Evolutionary conservation across 257 asterid genomes (phyloP), one percentile per base, ranked within the genome.

Genomic region (Galeopsis tetrahit): DNA sequence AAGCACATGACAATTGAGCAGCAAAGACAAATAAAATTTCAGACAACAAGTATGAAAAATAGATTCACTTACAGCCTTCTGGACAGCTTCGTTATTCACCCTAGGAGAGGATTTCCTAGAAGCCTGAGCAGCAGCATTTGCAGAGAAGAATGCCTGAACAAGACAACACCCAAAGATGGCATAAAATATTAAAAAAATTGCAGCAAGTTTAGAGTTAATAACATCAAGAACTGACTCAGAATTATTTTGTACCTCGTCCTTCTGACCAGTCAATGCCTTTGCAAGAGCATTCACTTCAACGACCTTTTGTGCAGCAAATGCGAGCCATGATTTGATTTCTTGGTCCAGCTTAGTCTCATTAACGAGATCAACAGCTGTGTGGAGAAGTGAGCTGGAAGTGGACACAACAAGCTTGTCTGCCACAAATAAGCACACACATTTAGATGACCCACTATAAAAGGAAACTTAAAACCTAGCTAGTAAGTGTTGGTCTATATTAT

Each of bases 381-480:
- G 99, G 65, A 89, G 95, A 69, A 89, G 90, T 31, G 99, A 94
- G 80, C 81, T 68, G 70, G 99, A 94, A 39, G 99, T 88, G 69
- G 99, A 94, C 70, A 92, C 96, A 56, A 94, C 93, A 73, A 94
- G 97, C 84, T 94, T 94, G 88, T 88, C 97, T 93, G 86, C 81
- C 77, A 48, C 32, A 58, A 58, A 21, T 21, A 58, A 58, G 36
- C 36, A 13, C 28, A 62, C 11, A 40, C 49, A 66, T 13, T 2
- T 51, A 46, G 6, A 51, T 75, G 17, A 64, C 17, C n/a, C 59
- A 66, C 10, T 53, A 43, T 49, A 15, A 51, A 59, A 72, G 33
- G 14, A 75, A 42, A 73, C 57, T 10, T 49, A 38, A 66, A 32
- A 61, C 32, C 36, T 7, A 13, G 34, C 3, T 51, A 66, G 57